Percentiles rank a stretch among this genome's conserved stretches.
phyloP scores from a whole-genome alignment of 441 rosid genomes.

The Raphanus hybrid region DNA sequence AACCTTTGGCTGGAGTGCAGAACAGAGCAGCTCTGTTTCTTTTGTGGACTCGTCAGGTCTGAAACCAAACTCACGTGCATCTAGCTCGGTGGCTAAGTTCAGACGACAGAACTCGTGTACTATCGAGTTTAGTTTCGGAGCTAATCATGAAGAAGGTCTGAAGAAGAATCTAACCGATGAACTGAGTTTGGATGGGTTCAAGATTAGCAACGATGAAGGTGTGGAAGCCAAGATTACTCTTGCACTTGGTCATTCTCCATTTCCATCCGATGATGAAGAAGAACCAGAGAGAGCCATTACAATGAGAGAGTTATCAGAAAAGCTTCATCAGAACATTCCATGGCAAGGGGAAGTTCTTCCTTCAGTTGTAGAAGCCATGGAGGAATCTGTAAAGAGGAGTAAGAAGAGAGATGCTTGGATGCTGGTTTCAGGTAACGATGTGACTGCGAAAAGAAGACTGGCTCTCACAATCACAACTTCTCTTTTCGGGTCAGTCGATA shows the following conservation, averaged over 20 bases:
- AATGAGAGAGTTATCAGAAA: conserved; percentile 42
- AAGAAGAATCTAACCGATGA: conserved; percentile 47
- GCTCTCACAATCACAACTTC: conserved; percentile 70
- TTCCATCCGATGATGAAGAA: conserved; percentile 48
- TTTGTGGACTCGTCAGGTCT: conserved; percentile 49
- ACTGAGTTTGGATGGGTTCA: conserved; percentile 66
- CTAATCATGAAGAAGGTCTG: conserved; percentile 34
- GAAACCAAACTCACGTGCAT: conserved; percentile 43
- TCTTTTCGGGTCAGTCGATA: conserved; percentile 57
- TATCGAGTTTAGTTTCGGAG: conserved; percentile 65
- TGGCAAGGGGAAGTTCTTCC: conserved; percentile 73
- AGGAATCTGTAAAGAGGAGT: conserved; percentile 40
- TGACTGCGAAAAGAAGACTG: conserved; percentile 70
- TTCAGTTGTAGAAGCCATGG: conserved; percentile 56
- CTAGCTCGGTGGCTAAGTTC: conserved; percentile 65
- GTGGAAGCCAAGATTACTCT: conserved; percentile 76
- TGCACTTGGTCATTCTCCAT: conserved; percentile 63
- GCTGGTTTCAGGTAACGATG: conserved; percentile 72
- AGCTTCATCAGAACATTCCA: conserved; percentile 66
- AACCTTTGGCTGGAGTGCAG: conserved; percentile 59
- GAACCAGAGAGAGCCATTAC: conserved; percentile 17
- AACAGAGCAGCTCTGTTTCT: conserved; percentile 49
- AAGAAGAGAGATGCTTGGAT: conserved; percentile 57
- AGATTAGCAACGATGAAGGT: conserved; percentile 50
- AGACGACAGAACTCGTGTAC: conserved; percentile 75